Conservation (phyloP, 2,329 filamentous ascomycete species). For the Simplicillium sp. region DNA sequence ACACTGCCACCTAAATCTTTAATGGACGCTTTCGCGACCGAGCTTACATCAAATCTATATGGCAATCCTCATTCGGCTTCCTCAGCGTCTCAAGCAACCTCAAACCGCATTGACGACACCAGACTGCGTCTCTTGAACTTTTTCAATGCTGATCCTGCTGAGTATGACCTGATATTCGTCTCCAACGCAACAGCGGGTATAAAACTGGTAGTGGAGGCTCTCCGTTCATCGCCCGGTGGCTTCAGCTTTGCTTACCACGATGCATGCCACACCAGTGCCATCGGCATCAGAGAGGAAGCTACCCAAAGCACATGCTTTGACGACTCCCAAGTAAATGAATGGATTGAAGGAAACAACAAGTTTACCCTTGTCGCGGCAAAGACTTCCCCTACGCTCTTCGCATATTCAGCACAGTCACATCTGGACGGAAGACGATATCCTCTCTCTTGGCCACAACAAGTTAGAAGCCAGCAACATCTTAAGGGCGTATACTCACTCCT, state of each 20-base stretch:
- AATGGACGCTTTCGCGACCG: slow-evolving; percentile 68
- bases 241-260: slow-evolving; percentile 79
- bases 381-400: slow-evolving; percentile 50
- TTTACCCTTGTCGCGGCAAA: too few relatives aligned
- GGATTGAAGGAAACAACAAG: slow-evolving; percentile 41
- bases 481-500: slow-evolving; percentile 55
- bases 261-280: slow-evolving; percentile 77
- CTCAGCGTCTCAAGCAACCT: slow-evolving; percentile 67
- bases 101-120: slow-evolving; percentile 64
- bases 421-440: slow-evolving; percentile 76
- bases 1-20: slow-evolving; percentile 72
- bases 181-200: slow-evolving; percentile 87
- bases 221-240: slow-evolving; percentile 58
- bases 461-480: slow-evolving; percentile 24
- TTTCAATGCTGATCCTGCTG: slow-evolving; percentile 69
- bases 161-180: slow-evolving; percentile 86
- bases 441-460: slow-evolving; percentile 51
- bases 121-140: slow-evolving; percentile 63
- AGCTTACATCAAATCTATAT: slow-evolving; percentile 70
- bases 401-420: slow-evolving; percentile 87
- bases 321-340: slow-evolving; percentile 53
- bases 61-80: slow-evolving; percentile 92
- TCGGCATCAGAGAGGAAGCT: slow-evolving; percentile 71
- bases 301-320: slow-evolving; percentile 54
- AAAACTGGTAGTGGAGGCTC: slow-evolving; percentile 73